Conservation (phyloP, 2,329 filamentous ascomycete species). For the Trichoderma sp. region DNA sequence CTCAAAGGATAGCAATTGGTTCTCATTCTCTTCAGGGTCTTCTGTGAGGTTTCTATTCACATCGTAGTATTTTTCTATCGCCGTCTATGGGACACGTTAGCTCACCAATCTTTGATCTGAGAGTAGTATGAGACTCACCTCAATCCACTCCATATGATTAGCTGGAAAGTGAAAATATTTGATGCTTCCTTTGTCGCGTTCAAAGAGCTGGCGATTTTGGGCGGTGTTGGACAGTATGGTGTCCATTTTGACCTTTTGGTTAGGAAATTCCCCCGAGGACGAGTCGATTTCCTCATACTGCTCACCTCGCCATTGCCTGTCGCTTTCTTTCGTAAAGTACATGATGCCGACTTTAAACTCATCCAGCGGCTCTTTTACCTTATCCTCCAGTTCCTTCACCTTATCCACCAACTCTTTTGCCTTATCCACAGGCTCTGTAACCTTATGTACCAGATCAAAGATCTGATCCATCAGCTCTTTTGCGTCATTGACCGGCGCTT, state of each 20-base stretch:
- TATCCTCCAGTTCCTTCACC: background rate
- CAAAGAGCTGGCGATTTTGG: background rate
- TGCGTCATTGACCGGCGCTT: too few relatives aligned
- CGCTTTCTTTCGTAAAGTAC: background rate
- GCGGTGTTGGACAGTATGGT: background rate
- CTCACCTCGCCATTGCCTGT: background rate
- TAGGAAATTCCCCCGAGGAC: background rate
- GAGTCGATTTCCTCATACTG: background rate
- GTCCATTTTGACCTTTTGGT: background rate
- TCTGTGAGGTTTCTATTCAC: background rate
- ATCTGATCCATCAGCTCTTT: too few relatives aligned
- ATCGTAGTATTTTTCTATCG: background rate
- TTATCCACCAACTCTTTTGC: background rate
- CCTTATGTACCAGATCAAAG: too few relatives aligned
- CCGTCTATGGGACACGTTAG: background rate
- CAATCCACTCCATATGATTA: background rate
- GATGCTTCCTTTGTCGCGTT: background rate
- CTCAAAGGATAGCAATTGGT: background rate
- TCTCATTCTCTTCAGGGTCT: background rate
- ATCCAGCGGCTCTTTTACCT: background rate
- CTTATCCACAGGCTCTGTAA: background rate
- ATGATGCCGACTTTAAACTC: background rate
- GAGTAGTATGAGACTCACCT: background rate
- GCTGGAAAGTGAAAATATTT: background rate
- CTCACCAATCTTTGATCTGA: background rate